Evolutionary conservation across 139 green algal species (phyloP), one percentile per base, ranked within the genome.

Genomic region (Chlamydomonas sp.): DNA sequence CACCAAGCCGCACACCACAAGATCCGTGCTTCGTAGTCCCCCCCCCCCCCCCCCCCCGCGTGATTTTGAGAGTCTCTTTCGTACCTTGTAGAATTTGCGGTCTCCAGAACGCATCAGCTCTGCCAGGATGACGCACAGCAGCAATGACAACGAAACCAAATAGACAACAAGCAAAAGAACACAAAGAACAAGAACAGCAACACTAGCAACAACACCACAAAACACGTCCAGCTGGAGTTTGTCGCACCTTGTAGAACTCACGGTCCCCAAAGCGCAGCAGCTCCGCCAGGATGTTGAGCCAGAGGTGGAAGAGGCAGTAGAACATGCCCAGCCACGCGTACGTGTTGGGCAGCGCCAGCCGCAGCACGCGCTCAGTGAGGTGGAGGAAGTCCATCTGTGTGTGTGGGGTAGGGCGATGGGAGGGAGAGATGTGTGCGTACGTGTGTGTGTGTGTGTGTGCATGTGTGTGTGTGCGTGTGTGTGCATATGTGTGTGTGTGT

Each of bases 161-260:
- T n/a, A n/a, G n/a, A n/a, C 20, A 28, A 24, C 24, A 34, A 24
- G 29, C 54, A 63, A 67, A 49, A 5, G 10, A 48, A n/a, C 60
- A 67, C 60, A 67, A 10, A 47, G 60, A 26, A 16, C 31, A 13
- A 47, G 26, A 13, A 34, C 6, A 58, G 24, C 26, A 70, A 33
- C 6, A 57, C 5, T 10, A 5, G 64, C 29, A n/a, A n/a, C n/a
- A n/a, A n/a, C n/a, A 3, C 61, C 30, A 31, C 38, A 10, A n/a
- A n/a, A n/a, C n/a, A n/a, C n/a, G n/a, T n/a, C n/a, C n/a, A n/a
- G n/a, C n/a, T n/a, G n/a, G n/a, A n/a, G n/a, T n/a, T n/a, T n/a
- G n/a, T n/a, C n/a, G n/a, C 43, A 83, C 83, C 81, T 91, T 89
- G 81, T 97, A 98, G 71, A 98, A 98, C 75, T 96, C 92, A 0